These are phyloP conservation scores for Zasmidium cellare DNA, from an alignment of 2,329 filamentous ascomycete species.

Conservation along the genomic window DNA sequence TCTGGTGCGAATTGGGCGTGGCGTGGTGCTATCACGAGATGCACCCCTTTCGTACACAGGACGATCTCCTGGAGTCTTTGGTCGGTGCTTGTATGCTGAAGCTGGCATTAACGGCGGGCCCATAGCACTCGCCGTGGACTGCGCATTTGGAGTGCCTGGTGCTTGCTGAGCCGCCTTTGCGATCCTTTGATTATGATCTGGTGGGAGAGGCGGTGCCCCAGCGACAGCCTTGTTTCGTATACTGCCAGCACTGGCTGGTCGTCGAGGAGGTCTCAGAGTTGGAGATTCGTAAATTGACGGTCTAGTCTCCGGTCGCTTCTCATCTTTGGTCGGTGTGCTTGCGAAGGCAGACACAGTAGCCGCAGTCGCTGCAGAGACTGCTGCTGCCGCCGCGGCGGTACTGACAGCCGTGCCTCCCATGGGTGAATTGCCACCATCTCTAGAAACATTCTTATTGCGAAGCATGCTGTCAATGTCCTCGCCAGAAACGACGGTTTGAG, in stretches of 20 bases:
- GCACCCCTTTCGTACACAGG: constrained; percentile 17
- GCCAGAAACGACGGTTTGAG: constrained; percentile 82
- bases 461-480: constrained; percentile 77
- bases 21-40: constrained; percentile 56
- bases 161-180: constrained; percentile 68
- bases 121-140: constrained; percentile 58
- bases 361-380: constrained; percentile 26
- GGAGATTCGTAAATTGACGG: constrained; percentile 22
- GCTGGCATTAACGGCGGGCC: constrained; percentile 82
- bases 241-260: constrained; percentile 75
- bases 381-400: background rate
- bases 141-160: constrained; percentile 34
- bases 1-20: constrained; percentile 49
- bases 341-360: constrained; percentile 24
- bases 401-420: constrained; percentile 8
- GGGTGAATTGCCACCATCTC: constrained; percentile 22
- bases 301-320: constrained; percentile 12
- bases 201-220: constrained; percentile 65
- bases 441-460: constrained; percentile 47
- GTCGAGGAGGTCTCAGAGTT: constrained; percentile 31
- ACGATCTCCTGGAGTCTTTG: constrained; percentile 29
- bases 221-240: constrained; percentile 51
- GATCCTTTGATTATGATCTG: constrained; percentile 81
- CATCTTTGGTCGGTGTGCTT: constrained; percentile 14
- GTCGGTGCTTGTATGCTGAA: constrained; percentile 61